phyloP scores from a whole-genome alignment of 2,329 filamentous ascomycete species.

The Stagonosporopsis rhizophila region DNA sequence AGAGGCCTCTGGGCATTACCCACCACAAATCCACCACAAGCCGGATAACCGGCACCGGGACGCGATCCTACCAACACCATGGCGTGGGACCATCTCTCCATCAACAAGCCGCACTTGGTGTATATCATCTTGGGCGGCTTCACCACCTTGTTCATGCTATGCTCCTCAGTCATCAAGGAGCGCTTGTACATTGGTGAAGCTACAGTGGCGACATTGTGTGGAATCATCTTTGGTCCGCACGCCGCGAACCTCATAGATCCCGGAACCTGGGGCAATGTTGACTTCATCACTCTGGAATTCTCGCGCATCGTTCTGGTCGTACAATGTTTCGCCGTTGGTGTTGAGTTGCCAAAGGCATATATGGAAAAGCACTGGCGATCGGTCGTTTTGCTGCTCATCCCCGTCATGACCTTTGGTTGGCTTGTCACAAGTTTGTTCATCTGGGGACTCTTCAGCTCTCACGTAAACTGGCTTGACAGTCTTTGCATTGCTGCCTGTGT shows the following conservation, averaged over 20 bases:
- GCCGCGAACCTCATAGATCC: slow-evolving; percentile 81
- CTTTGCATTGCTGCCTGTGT: slow-evolving; percentile 90
- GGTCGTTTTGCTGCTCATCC: slow-evolving; percentile 83
- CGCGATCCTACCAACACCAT: slow-evolving; percentile 53
- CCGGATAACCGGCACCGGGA: slow-evolving; percentile 18
- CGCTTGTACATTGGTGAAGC: slow-evolving; percentile 98
- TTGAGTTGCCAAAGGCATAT: slow-evolving; percentile 90
- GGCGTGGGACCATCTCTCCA: slow-evolving; percentile 80
- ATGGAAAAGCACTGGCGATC: slow-evolving; percentile 99
- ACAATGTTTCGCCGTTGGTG: slow-evolving; percentile 89
- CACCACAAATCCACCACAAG: slow-evolving; percentile 14
- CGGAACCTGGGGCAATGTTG: slow-evolving; percentile 78
- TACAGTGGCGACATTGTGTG: slow-evolving; percentile 87
- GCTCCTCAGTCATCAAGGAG: slow-evolving; percentile 97
- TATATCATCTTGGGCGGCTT: slow-evolving; percentile 99
- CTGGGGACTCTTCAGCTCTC: slow-evolving; percentile 81
- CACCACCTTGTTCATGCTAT: slow-evolving; percentile 97
- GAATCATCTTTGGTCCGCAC: slow-evolving; percentile 87
- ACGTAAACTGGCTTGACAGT: slow-evolving; percentile 87
- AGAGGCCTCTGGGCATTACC: slow-evolving; percentile 17
- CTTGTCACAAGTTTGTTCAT: slow-evolving; percentile 90
- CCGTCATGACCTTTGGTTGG: slow-evolving; percentile 98
- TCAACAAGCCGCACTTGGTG: slow-evolving; percentile 96
- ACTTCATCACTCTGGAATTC: slow-evolving; percentile 88
- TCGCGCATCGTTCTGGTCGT: slow-evolving; percentile 88